phyloP scores from a whole-genome alignment of 495 filamentous ascomycete genomes.

The Penicillium simplicissimum region DNA sequence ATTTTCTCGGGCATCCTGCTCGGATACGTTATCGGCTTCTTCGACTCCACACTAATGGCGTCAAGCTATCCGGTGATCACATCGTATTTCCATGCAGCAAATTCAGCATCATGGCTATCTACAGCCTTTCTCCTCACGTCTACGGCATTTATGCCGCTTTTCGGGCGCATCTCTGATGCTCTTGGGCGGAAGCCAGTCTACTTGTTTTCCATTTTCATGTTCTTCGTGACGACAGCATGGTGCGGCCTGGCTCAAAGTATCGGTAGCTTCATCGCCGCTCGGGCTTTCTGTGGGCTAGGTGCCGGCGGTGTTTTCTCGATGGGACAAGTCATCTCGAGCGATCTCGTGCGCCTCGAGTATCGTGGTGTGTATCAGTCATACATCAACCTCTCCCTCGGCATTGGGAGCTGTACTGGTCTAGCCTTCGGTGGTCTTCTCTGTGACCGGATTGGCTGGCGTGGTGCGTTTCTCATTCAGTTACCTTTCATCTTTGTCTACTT shows the following conservation, averaged over 20 bases:
- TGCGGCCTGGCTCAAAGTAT: constrained; percentile 73
- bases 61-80: constrained; percentile 82
- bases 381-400: constrained; percentile 68
- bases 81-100: constrained; percentile 72
- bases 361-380: constrained; percentile 76
- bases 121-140: constrained; percentile 77
- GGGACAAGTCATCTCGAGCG: constrained; percentile 71
- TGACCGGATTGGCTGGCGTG: constrained; percentile 73
- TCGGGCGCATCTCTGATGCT: constrained; percentile 71
- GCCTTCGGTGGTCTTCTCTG: constrained; percentile 73
- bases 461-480: constrained; percentile 69
- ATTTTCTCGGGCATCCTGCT: constrained; percentile 53
- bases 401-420: constrained; percentile 64
- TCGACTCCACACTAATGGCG: constrained; percentile 80
- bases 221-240: constrained; percentile 68
- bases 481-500: constrained; percentile 63
- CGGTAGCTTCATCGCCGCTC: constrained; percentile 67
- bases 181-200: constrained; percentile 71
- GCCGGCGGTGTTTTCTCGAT: constrained; percentile 74
- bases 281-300: constrained; percentile 72
- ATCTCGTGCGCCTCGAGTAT: constrained; percentile 73
- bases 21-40: constrained; percentile 57
- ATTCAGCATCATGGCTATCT: constrained; percentile 78
- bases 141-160: constrained; percentile 71
- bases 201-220: constrained; percentile 61